Base-by-base conservation (phyloP, 2,329 filamentous ascomycete species). In the Claviceps pazoutovae region DNA sequence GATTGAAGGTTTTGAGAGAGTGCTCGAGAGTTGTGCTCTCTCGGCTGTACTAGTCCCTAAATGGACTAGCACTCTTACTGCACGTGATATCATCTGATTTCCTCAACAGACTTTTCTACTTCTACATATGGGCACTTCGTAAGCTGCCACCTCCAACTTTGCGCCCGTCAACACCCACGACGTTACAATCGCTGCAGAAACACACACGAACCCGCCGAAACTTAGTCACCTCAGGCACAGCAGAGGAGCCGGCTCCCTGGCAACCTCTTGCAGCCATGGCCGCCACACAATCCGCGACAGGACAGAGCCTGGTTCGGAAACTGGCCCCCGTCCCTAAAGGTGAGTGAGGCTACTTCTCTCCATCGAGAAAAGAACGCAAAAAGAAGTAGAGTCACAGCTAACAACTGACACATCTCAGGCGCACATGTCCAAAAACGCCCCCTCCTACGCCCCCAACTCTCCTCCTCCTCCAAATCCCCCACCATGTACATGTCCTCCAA, bases 401-500 rank as follows among this genome's bases (percentile, higher is more conserved):
- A 42, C 17, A 2, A 44, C 42, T 2, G 3, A 44, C 21, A n/a
- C 11, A 19, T 14, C 8, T 23, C 55, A 79, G 76, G 74, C 56
- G 64, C 68, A 52, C 74, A 66, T 48, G 59, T 80, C 55, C 71
- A 71, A 49, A 76, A 76, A 59, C 72, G 74, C 8, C 72, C 75
- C 4, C 64, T 74, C 43, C 62, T 64, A 56, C 62, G 69, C 55
- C 66, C 60, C 6, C 69, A 70, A 50, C 60, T 65, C 11, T 68
- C 71, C n/a, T 61, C 65, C 14, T 70, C 72, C 19, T 69, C 71
- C 47, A 71, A 69, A 49, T 61, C 67, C 7, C 67, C 65, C 46
- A 62, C 77, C 54, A 72, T 89, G 64, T 87, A 88, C 68, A 72
- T 89, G 53, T 80, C 79, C 39, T 67, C 76, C 42, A 71, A 71